These are phyloP conservation scores for Podila epicladia DNA, from an alignment of 192 early-diverging fungal genomes.

Conservation along the genomic window DNA sequence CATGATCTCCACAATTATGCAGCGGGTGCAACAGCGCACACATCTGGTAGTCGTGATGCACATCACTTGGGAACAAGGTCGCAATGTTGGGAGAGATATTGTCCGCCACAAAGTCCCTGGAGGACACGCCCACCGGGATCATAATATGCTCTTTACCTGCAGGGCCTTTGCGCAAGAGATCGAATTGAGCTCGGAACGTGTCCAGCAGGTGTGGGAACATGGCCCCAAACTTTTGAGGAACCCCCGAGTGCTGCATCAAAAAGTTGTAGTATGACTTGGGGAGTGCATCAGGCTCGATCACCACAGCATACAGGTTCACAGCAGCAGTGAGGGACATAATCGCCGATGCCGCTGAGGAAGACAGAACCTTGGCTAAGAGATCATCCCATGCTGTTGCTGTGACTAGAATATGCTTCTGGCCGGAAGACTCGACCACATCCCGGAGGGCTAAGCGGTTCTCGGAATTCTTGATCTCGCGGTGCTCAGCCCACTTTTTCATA, in stretches of 20 bases:
- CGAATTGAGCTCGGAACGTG: slow-evolving; percentile 32
- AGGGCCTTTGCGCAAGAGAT: slow-evolving; percentile 24
- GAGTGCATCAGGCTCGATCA: slow-evolving; percentile 65
- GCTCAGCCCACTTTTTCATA: slow-evolving; percentile 65
- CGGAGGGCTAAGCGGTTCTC: slow-evolving; percentile 16
- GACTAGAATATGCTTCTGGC: background rate
- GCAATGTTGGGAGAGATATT: slow-evolving; percentile 64
- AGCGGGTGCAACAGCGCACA: slow-evolving; percentile 73
- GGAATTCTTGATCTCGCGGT: slow-evolving; percentile 37
- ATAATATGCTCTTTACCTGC: slow-evolving; percentile 27
- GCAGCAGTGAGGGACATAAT: slow-evolving; percentile 60
- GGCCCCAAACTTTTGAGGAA: slow-evolving; percentile 52
- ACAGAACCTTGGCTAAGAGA: slow-evolving; percentile 50
- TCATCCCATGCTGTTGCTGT: slow-evolving; percentile 55
- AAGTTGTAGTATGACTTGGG: slow-evolving; percentile 68
- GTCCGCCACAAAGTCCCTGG: slow-evolving; percentile 60
- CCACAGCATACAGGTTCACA: slow-evolving; percentile 59
- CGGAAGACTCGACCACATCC: slow-evolving; percentile 4
- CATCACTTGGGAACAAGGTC: slow-evolving; percentile 39
- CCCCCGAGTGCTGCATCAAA: slow-evolving; percentile 56
- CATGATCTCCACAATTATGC: slow-evolving; percentile 56
- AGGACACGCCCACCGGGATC: slow-evolving; percentile 59
- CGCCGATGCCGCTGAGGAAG: slow-evolving; percentile 45
- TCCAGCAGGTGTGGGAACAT: slow-evolving; percentile 55
- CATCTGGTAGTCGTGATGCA: slow-evolving; percentile 63